Conservation (phyloP, 768 basidiomycete genomes). For the Leccinum disarticulatum region DNA sequence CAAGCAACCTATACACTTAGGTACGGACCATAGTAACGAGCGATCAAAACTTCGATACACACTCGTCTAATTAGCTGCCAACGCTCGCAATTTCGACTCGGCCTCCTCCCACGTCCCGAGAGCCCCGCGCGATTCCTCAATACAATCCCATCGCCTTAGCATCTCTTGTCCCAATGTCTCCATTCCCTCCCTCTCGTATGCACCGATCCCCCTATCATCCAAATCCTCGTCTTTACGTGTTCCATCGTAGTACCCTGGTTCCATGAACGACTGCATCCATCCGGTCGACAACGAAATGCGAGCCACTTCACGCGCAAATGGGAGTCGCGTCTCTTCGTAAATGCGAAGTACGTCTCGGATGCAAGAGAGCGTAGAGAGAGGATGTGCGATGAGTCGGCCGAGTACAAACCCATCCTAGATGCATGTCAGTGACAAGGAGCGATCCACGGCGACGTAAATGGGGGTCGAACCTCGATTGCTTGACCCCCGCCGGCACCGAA, state of each 20-base stretch:
- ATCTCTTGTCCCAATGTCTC: constrained; percentile 16
- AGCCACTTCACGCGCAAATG: constrained; percentile 13
- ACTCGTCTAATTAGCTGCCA: neutral
- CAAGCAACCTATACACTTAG: too few species aligned
- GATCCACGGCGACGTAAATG: neutral
- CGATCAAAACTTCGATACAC: neutral
- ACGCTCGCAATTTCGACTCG: constrained; percentile 6
- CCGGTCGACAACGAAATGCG: constrained; percentile 11
- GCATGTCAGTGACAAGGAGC: neutral
- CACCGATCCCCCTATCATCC: constrained; percentile 10
- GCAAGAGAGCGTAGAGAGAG: constrained; percentile 8
- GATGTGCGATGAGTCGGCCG: constrained; percentile 25
- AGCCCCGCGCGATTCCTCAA: constrained; percentile 8
- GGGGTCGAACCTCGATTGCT: constrained; percentile 21
- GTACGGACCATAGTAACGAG: neutral
- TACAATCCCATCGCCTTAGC: constrained; percentile 14
- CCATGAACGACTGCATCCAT: constrained; percentile 11
- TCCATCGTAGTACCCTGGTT: constrained; percentile 25
- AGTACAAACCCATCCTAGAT: constrained; percentile 23
- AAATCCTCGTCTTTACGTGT: constrained; percentile 3
- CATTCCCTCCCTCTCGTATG: constrained; percentile 20
- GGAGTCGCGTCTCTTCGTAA: constrained; percentile 17
- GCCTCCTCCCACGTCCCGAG: constrained; percentile 20
- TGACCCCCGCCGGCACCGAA: constrained; percentile 27
- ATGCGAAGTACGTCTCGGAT: constrained; percentile 6